Evolutionary conservation across 495 filamentous ascomycete species (phyloP).

Genomic region (Annulohypoxylon moriforme): DNA sequence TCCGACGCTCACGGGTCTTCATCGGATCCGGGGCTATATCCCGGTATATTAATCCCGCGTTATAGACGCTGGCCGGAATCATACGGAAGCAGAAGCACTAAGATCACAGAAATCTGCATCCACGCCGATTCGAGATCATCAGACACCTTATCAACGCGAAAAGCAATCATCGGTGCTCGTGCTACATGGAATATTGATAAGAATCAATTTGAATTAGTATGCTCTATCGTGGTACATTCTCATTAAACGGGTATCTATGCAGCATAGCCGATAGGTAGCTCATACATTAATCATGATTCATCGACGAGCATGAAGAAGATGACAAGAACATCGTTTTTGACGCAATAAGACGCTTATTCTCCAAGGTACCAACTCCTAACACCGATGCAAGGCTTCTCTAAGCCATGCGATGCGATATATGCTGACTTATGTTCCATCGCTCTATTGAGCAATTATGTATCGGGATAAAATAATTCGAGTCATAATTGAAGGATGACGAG

Average conservation of each 20-base stretch:
- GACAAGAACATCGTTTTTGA: slow-evolving; percentile 15
- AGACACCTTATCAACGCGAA: background rate
- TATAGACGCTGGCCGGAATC: background rate
- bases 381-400: slow-evolving; percentile 20
- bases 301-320: slow-evolving; percentile 13
- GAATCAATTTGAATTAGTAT: slow-evolving; percentile 3
- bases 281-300: slow-evolving; percentile 23
- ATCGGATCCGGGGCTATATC: background rate
- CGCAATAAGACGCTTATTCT: slow-evolving; percentile 1
- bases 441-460: slow-evolving; percentile 17
- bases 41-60: background rate
- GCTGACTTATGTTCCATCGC: slow-evolving; percentile 20
- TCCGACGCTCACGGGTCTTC: background rate
- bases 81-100: background rate
- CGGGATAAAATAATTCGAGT: background rate
- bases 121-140: background rate
- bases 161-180: background rate
- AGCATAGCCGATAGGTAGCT: slow-evolving; percentile 15
- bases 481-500: background rate
- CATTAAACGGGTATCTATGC: slow-evolving; percentile 17
- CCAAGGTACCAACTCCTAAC: slow-evolving; percentile 11
- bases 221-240: slow-evolving; percentile 3
- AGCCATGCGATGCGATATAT: slow-evolving; percentile 31
- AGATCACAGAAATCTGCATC: background rate
- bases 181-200: background rate